Conservation (phyloP, 805 yeast genomes). For the Torulaspora microellipsoides region DNA sequence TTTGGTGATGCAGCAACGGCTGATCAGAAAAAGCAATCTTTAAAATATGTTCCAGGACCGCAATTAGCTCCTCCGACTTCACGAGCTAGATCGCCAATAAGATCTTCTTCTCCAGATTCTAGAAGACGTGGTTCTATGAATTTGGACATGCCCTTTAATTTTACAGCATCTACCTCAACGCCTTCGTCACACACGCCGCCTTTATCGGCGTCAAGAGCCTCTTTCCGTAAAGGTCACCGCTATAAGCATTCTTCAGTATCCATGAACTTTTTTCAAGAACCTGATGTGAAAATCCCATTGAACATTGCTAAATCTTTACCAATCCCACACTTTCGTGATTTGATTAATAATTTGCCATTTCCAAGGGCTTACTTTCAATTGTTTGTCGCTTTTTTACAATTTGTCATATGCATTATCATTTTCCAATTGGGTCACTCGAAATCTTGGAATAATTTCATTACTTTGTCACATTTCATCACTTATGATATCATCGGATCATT, state of each 20-base stretch:
- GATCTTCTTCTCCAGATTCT: conserved; percentile 30
- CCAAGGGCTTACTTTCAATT: conserved; percentile 54
- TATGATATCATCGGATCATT: conserved; percentile 81
- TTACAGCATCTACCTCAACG: conserved; percentile 7
- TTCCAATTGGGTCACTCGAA: conserved; percentile 57
- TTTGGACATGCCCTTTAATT: conserved; percentile 30
- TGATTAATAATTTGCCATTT: conserved; percentile 51
- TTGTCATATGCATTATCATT: conserved; percentile 48
- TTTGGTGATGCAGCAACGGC: conserved; percentile 25
- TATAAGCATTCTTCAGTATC: conserved; percentile 96
- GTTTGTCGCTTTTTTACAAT: conserved; percentile 55
- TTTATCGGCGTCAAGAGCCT: conserved; percentile 39
- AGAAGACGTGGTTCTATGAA: conserved; percentile 20
- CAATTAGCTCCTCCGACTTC: conserved; percentile 31
- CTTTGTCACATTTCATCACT: conserved; percentile 80
- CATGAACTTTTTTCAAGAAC: conserved; percentile 93
- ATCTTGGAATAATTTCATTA: conserved; percentile 57
- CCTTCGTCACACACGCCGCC: conserved; percentile 18
- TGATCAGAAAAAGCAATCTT: conserved; percentile 25
- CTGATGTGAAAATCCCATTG: conserved; percentile 67
- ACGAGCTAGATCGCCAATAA: conserved; percentile 27
- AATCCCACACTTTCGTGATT: conserved; percentile 50
- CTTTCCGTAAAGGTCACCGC: conserved; percentile 88
- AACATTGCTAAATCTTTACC: conserved; percentile 66
- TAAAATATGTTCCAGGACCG: conserved; percentile 31